These are phyloP conservation scores for Vararia minispora DNA, from an alignment of 768 basidiomycete species.

Conservation along the genomic window DNA sequence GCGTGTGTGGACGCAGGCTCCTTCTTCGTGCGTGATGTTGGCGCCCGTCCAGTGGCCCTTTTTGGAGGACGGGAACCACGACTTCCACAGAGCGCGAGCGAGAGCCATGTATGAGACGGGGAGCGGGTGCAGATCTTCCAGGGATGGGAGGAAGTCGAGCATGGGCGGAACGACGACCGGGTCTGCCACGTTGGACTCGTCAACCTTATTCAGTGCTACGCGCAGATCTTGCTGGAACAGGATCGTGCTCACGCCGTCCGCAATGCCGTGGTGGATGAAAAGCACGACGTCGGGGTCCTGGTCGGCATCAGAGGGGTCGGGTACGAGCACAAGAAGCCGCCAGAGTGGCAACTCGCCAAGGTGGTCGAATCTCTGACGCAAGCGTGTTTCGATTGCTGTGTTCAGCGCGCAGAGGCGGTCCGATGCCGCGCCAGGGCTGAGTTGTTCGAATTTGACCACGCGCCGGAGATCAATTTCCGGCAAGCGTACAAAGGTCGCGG, in stretches of 20 bases:
- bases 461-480: not conserved
- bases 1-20: not conserved
- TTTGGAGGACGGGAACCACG: not conserved
- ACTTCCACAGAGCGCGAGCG: not conserved
- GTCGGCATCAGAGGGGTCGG: not conserved
- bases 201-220: not conserved
- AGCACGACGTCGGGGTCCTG: not conserved
- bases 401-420: not conserved
- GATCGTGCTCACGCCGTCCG: not conserved
- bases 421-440: not conserved
- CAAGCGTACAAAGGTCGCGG: not conserved
- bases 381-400: not conserved
- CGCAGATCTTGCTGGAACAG: not conserved
- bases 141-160: not conserved
- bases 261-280: slow-evolving; percentile 1
- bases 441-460: not conserved
- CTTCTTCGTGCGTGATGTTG: not conserved
- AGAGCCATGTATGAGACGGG: not conserved
- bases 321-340: not conserved
- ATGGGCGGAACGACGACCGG: not conserved
- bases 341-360: slow-evolving; percentile 1
- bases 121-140: not conserved
- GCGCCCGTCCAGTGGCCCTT: slow-evolving; percentile 1
- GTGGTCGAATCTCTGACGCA: not conserved
- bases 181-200: not conserved